These are phyloP conservation scores for Solanum peruvianum DNA, from an alignment of 257 asterid genomes.

Conservation along the genomic window DNA sequence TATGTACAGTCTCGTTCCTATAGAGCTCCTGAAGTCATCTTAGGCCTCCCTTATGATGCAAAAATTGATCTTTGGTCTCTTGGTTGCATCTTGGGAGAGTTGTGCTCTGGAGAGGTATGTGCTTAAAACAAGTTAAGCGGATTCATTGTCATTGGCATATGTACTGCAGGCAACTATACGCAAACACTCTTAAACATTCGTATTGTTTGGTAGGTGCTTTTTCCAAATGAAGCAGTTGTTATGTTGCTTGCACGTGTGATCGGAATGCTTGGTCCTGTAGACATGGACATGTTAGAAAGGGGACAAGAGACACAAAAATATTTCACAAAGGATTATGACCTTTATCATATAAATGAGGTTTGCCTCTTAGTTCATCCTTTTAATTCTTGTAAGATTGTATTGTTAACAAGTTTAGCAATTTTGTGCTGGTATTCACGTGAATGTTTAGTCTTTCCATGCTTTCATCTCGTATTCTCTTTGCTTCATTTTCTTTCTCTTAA, in stretches of 20 bases:
- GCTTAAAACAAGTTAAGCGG: too few relatives aligned
- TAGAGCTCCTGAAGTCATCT: slow-evolving; percentile 93
- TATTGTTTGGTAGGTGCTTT: slow-evolving; percentile 58
- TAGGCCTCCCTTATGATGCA: slow-evolving; percentile 82
- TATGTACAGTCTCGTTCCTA: slow-evolving; percentile 96
- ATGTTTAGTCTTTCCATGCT: neutral
- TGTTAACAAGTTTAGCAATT: neutral
- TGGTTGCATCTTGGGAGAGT: slow-evolving; percentile 86
- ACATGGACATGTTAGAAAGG: slow-evolving; percentile 47
- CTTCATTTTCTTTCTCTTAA: neutral
- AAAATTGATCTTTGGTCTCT: slow-evolving; percentile 94
- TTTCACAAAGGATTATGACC: slow-evolving; percentile 69
- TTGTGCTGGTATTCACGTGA: neutral
- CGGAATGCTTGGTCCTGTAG: slow-evolving; percentile 64
- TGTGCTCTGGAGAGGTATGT: slow-evolving; percentile 77
- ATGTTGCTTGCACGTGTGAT: slow-evolving; percentile 67
- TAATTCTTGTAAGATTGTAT: neutral
- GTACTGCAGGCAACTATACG: too few relatives aligned
- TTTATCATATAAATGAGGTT: slow-evolving; percentile 64
- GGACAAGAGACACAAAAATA: slow-evolving; percentile 78
- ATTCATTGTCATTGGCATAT: too few relatives aligned
- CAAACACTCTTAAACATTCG: neutral
- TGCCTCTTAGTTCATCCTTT: neutral
- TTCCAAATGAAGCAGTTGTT: slow-evolving; percentile 73
- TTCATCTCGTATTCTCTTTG: neutral